Percentiles rank a stretch among this genome's conserved stretches.
Conservation (phyloP, 495 filamentous ascomycete species). For the Durotheca rogersii region DNA sequence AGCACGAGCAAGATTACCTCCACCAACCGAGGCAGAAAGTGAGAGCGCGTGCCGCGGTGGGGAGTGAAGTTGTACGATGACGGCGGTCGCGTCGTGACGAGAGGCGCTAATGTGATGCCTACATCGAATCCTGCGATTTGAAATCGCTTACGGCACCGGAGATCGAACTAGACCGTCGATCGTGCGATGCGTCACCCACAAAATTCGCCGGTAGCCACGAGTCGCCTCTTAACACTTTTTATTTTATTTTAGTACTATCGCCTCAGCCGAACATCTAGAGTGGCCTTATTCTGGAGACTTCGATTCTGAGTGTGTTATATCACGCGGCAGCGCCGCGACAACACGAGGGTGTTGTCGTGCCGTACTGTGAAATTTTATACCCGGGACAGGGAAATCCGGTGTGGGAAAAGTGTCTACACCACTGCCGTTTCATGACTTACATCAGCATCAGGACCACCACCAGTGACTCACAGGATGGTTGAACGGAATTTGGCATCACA, state of each 20-base stretch:
- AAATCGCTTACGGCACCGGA: slow-evolving; percentile 16
- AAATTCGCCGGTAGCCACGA: slow-evolving; percentile 15
- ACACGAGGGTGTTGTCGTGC: slow-evolving; percentile 8
- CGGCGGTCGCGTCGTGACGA: slow-evolving; percentile 4
- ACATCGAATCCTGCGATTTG: slow-evolving; percentile 17
- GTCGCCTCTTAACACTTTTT: slow-evolving; percentile 15
- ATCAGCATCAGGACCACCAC: slow-evolving; percentile 30
- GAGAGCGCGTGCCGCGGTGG: slow-evolving; percentile 15
- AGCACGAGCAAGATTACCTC: slow-evolving; percentile 77
- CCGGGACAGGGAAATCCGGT: slow-evolving; percentile 28
- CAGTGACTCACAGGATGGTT: slow-evolving; percentile 28
- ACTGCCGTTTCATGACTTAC: slow-evolving; percentile 33
- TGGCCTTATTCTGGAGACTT: slow-evolving; percentile 11
- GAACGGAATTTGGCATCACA: slow-evolving; percentile 34
- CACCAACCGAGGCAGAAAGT: slow-evolving; percentile 55
- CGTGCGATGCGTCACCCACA: slow-evolving; percentile 8
- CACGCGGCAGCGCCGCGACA: slow-evolving; percentile 20
- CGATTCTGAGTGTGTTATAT: slow-evolving; percentile 28
- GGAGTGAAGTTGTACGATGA: slow-evolving; percentile 7
- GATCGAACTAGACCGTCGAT: slow-evolving; percentile 3
- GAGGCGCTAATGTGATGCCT: slow-evolving; percentile 27
- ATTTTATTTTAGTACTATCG: slow-evolving; percentile 14
- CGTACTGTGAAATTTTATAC: slow-evolving; percentile 30
- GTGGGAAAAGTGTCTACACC: slow-evolving; percentile 32
- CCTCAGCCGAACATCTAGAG: slow-evolving; percentile 5